Percentiles rank a stretch among this genome's conserved stretches.
Evolutionary conservation across 2,329 filamentous ascomycete genomes (phyloP).

Genomic region (Claviceps monticola): DNA sequence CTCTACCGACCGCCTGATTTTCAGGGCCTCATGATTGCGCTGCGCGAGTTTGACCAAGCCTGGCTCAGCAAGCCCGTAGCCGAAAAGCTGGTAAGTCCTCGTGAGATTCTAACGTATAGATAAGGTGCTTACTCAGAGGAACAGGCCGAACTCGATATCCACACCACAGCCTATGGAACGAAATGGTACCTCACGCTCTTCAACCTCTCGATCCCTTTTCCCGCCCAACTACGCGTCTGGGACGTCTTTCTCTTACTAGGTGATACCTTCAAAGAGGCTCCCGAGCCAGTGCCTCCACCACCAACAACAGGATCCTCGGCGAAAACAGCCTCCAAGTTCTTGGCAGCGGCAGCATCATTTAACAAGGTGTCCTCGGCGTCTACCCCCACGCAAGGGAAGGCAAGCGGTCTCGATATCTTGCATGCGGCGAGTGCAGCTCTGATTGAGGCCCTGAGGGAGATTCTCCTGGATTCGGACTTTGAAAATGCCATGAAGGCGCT

Average conservation of each 20-base stretch:
- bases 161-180: slow-evolving; percentile 86
- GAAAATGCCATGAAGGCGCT: slow-evolving; percentile 97
- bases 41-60: slow-evolving; percentile 69
- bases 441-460: slow-evolving; percentile 78
- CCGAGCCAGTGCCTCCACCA: background rate
- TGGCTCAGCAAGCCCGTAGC: slow-evolving; percentile 81
- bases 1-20: slow-evolving; percentile 71
- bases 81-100: slow-evolving; percentile 55
- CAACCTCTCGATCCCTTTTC: slow-evolving; percentile 90
- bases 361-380: slow-evolving; percentile 4
- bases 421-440: slow-evolving; percentile 84
- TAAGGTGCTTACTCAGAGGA: background rate
- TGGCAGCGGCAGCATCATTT: background rate
- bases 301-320: background rate
- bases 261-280: slow-evolving; percentile 7
- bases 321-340: background rate
- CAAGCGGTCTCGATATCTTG: slow-evolving; percentile 60
- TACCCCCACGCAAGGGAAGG: slow-evolving; percentile 7
- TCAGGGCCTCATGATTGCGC: slow-evolving; percentile 68
- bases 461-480: slow-evolving; percentile 84
- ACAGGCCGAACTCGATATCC: slow-evolving; percentile 65
- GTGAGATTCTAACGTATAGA: background rate
- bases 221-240: slow-evolving; percentile 90
- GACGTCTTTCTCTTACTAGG: slow-evolving; percentile 94
- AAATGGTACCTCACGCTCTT: slow-evolving; percentile 96